A percentile compares a stretch with the other conserved stretches of the same genome.
Conservation (phyloP, 306 rosid genomes). For the Sphenostylis stenocarpa region DNA sequence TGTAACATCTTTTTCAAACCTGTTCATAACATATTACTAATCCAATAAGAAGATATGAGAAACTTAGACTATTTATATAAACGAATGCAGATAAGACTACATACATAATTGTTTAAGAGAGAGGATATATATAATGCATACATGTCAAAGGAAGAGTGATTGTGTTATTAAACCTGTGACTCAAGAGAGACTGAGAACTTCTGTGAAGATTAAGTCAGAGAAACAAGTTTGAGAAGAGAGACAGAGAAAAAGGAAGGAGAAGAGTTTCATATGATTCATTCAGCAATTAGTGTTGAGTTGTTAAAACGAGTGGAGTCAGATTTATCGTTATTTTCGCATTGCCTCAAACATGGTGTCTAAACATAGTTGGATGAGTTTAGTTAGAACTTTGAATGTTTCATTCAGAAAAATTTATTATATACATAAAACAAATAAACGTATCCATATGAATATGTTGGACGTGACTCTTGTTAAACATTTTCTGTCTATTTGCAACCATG, state of each 20-base stretch:
- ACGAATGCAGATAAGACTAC: too few species aligned
- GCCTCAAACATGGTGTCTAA: not conserved
- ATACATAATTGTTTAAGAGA: too few species aligned
- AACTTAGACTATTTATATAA: too few species aligned
- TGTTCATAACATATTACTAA: not conserved
- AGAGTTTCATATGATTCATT: not conserved
- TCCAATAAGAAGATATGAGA: not conserved
- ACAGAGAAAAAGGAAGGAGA: not conserved
- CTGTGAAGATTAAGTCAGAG: not conserved
- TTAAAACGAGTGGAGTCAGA: not conserved
- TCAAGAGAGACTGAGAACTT: not conserved
- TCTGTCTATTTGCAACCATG: not conserved
- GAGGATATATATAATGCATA: conserved; percentile 22
- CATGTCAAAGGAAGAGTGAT: not conserved
- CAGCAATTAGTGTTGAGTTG: not conserved
- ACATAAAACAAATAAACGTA: too few species aligned
- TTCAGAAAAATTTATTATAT: not conserved
- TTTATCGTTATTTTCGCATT: conserved; percentile 21
- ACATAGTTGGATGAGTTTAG: not conserved
- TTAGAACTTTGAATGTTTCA: not conserved
- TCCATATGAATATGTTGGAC: too few species aligned
- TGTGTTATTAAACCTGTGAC: conserved; percentile 24
- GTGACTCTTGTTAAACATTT: too few species aligned
- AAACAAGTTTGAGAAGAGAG: not conserved
- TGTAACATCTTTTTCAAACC: not conserved